Percentiles rank a stretch among this genome's conserved stretches.
Conservation (phyloP, 306 rosid genomes). For the Rubus idaeus region DNA sequence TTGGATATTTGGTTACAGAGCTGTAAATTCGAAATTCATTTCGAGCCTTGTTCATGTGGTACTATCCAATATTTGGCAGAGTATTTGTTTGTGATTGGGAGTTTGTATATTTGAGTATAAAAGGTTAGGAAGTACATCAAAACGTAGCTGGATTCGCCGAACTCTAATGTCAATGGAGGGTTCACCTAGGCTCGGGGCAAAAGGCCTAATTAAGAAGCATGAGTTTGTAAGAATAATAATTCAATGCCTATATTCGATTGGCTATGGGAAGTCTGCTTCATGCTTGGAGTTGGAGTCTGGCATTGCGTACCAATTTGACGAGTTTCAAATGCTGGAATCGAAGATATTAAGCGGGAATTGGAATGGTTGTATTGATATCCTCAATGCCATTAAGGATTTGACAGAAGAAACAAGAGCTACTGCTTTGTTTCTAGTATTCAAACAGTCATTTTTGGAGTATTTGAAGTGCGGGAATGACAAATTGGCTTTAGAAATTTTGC, state of each 20-base stretch:
- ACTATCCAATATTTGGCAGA: neutral
- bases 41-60: constrained; percentile 2
- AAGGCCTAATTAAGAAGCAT: constrained; percentile 55
- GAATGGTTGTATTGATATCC: constrained; percentile 52
- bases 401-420: constrained; percentile 58
- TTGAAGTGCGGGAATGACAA: constrained; percentile 53
- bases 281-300: constrained; percentile 80
- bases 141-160: constrained; percentile 9
- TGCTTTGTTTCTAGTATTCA: constrained; percentile 63
- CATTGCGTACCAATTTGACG: constrained; percentile 47
- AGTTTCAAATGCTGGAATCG: constrained; percentile 59
- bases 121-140: constrained; percentile 10
- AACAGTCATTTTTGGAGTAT: constrained; percentile 64
- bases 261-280: constrained; percentile 61
- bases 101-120: constrained; percentile 9
- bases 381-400: constrained; percentile 44
- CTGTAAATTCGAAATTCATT: neutral
- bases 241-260: constrained; percentile 67
- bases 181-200: constrained; percentile 52
- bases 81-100: constrained; percentile 12
- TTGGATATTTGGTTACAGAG: neutral
- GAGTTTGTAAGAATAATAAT: constrained; percentile 73
- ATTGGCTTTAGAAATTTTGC: constrained; percentile 62
- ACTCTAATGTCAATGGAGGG: constrained; percentile 46
- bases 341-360: constrained; percentile 60